Conservation (phyloP, 306 rosid species). For the Pachyrhizus erosus region DNA sequence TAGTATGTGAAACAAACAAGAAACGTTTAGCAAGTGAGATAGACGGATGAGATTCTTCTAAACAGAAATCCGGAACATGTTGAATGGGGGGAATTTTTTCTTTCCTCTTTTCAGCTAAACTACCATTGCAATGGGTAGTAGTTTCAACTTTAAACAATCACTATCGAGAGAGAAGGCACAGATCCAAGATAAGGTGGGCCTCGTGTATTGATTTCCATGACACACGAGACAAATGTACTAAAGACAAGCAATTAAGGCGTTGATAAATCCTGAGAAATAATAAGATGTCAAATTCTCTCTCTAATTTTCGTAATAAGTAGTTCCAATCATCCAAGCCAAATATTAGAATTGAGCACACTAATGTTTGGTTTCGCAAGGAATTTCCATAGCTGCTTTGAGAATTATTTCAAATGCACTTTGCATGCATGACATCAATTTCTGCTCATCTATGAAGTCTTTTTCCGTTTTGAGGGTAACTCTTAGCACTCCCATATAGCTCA, state of each 20-base stretch:
- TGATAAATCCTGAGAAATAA: not conserved
- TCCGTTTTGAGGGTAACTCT: conserved; percentile 51
- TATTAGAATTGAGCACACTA: not conserved
- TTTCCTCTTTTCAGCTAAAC: not conserved
- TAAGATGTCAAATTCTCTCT: not conserved
- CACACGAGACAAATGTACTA: not conserved
- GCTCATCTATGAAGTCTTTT: conserved; percentile 52
- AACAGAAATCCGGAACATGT: no score
- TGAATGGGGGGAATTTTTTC: no score
- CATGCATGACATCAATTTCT: conserved; percentile 53
- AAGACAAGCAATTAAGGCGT: not conserved
- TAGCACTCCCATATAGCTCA: conserved; percentile 63
- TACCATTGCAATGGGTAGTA: no score
- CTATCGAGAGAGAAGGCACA: not conserved
- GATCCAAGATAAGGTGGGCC: not conserved
- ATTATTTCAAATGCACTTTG: conserved; percentile 54
- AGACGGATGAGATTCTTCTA: no score
- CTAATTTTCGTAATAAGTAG: not conserved
- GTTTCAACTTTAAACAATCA: not conserved
- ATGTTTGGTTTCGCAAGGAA: not conserved
- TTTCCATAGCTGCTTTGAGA: conserved; percentile 41
- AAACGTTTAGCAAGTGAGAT: no score
- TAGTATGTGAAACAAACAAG: not conserved
- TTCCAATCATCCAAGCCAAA: not conserved
- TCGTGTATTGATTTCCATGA: not conserved